Base-by-base conservation (phyloP, 2,329 filamentous ascomycete genomes). In the Leptographium galeiforme region DNA sequence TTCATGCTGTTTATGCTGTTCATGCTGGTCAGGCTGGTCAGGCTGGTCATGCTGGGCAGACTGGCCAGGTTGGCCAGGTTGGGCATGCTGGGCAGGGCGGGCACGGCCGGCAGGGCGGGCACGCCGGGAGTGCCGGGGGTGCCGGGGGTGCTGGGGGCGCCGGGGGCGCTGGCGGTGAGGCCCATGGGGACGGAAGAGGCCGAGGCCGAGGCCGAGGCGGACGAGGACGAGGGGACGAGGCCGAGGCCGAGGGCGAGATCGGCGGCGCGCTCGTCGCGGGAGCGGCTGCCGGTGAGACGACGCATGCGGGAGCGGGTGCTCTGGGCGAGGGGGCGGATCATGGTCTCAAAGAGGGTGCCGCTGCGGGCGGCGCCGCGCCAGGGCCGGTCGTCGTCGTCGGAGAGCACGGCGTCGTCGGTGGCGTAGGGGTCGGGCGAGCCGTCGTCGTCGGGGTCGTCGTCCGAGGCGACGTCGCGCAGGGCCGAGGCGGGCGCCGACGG, bases 401-500 rank as follows among this genome's bases (percentile, higher is more conserved):
- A 95, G 60, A 91, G 84, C 0, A 85, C 76, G 51, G 86, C 87
- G 44, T 87, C 83, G 1, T 74, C 72, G 45, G 77, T 19, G 25
- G 25, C 25, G 18, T 44, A 16, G 16, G 10, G 16, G 8, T 45
- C 25, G 25, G 25, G 25, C 25, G 25, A 25, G 25, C 25, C 46
- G 33, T 18, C 48, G 4, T 50, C 48, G 19, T 50, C 36, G 36
- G 43, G 73, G 59, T 95, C 89, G 54, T 95, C 89, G 55, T 94
- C 85, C 0, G 85, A 88, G 2, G 82, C 72, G 49, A 87, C 75
- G 13, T 86, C 81, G 40, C 73, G 66, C 57, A 81, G 73, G 1
- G 45, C 38, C 8, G 74, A 75, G 7, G 74, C 68, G 12, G 79
- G 72, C 7, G 77, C 72, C 8, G 80, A 79, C 1, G 91, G 90